Evolutionary conservation across 176 grass and related monocot species (phyloP).

Genomic region (Musa beccarii): DNA sequence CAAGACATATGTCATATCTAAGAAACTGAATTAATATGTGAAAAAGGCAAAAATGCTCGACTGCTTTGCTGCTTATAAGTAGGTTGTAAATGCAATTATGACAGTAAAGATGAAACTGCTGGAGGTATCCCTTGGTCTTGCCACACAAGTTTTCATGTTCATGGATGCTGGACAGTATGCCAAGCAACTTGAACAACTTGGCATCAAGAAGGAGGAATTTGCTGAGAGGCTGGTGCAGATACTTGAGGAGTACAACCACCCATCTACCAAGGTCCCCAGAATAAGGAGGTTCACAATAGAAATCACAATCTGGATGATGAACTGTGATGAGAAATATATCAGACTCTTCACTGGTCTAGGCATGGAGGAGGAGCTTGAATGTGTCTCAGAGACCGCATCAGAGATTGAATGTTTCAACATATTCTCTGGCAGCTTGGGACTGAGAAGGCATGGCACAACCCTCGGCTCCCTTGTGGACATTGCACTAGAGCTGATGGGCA

Average conservation of each 20-base stretch:
- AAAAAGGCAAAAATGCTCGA: background rate
- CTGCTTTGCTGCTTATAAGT: background rate
- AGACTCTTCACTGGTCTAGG: constrained; percentile 18
- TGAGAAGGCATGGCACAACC: background rate
- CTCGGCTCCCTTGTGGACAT: background rate
- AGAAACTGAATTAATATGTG: background rate
- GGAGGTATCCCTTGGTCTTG: constrained; percentile 47
- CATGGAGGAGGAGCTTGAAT: constrained; percentile 7
- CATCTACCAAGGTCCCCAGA: constrained; percentile 29
- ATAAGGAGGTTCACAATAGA: constrained; percentile 39
- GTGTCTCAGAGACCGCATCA: background rate
- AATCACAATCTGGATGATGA: constrained; percentile 30
- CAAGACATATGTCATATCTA: too few relatives aligned
- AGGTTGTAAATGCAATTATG: constrained; percentile 48
- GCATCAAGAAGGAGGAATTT: constrained; percentile 24
- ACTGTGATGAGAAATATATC: background rate
- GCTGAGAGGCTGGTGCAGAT: constrained; percentile 33
- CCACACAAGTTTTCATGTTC: constrained; percentile 33
- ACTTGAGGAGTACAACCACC: constrained; percentile 22
- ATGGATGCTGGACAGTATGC: constrained; percentile 21
- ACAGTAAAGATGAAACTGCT: constrained; percentile 20
- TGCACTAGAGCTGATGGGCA: background rate
- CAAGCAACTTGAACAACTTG: background rate
- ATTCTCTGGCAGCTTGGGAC: constrained; percentile 3
- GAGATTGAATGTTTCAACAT: constrained; percentile 12